phyloP scores from a whole-genome alignment of 768 basidiomycete genomes.

The Crucibulum laeve region DNA sequence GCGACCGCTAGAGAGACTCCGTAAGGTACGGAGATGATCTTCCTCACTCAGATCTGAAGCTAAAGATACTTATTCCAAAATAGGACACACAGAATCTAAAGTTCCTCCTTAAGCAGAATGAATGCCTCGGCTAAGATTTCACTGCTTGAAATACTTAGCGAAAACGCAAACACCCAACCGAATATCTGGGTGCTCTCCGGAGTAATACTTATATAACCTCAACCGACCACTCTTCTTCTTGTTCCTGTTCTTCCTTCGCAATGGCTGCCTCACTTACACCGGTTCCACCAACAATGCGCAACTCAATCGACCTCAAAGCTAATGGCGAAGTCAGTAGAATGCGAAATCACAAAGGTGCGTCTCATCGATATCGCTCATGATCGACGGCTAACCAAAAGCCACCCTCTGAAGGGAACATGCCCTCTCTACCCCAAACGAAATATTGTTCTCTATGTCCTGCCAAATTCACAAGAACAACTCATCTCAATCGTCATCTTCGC shows the following conservation, averaged over 20 bases:
- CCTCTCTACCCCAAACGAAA: constrained; percentile 69
- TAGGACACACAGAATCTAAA: too few relatives aligned
- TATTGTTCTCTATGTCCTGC: constrained; percentile 66
- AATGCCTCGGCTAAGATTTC: too few relatives aligned
- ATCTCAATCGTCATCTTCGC: constrained; percentile 68
- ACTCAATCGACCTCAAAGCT: constrained; percentile 32
- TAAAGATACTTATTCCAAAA: too few relatives aligned
- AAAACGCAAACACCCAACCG: too few relatives aligned
- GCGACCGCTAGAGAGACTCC: too few relatives aligned
- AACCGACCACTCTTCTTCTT: constrained; percentile 14
- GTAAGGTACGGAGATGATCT: too few relatives aligned
- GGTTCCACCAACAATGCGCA: constrained; percentile 20
- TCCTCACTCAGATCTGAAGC: too few relatives aligned
- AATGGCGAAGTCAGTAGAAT: constrained; percentile 39
- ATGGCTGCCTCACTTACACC: constrained; percentile 23
- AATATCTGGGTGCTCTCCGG: too few relatives aligned
- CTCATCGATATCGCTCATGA: constrained; percentile 2
- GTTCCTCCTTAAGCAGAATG: too few relatives aligned
- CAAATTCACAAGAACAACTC: constrained; percentile 70
- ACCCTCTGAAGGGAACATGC: constrained; percentile 55
- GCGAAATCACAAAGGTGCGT: constrained; percentile 36
- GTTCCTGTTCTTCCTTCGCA: constrained; percentile 19
- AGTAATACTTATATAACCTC: constrained; percentile 34
- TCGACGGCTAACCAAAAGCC: constrained; percentile 7
- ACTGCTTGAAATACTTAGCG: too few relatives aligned